phyloP scores from a whole-genome alignment of 2,329 filamentous ascomycete species.

The Lasiodiplodia sp. region DNA sequence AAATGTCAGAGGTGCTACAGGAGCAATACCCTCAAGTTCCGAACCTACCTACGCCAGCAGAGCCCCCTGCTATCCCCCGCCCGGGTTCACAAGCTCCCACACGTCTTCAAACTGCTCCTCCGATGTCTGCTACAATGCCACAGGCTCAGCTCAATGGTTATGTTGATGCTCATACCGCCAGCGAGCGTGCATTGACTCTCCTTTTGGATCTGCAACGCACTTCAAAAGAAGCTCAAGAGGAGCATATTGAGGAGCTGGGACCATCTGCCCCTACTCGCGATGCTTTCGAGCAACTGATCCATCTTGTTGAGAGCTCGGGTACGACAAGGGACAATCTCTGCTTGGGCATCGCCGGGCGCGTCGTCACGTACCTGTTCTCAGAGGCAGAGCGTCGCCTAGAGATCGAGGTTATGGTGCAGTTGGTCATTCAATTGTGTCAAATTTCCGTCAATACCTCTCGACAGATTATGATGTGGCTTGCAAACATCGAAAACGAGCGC shows the following conservation, averaged over 20 bases:
- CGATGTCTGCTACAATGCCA: slow-evolving; percentile 41
- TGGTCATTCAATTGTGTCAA: slow-evolving; percentile 68
- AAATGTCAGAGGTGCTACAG: slow-evolving; percentile 68
- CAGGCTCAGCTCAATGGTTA: slow-evolving; percentile 68
- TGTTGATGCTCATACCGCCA: slow-evolving; percentile 60
- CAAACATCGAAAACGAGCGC: slow-evolving; percentile 61
- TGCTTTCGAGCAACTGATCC: slow-evolving; percentile 64
- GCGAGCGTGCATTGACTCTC: slow-evolving; percentile 62
- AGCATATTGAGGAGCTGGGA: slow-evolving; percentile 64
- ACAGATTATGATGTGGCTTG: slow-evolving; percentile 59
- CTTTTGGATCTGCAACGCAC: slow-evolving; percentile 64
- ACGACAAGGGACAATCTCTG: slow-evolving; percentile 65
- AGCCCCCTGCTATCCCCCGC: slow-evolving; percentile 67
- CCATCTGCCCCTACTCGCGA: slow-evolving; percentile 63
- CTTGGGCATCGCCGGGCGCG: slow-evolving; percentile 62
- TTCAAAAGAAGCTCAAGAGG: slow-evolving; percentile 64
- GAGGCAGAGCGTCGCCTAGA: slow-evolving; percentile 64
- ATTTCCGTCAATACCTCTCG: slow-evolving; percentile 65
- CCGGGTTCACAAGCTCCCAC: slow-evolving; percentile 61
- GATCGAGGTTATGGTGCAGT: slow-evolving; percentile 68
- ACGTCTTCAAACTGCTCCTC: slow-evolving; percentile 48
- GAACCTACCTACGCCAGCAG: slow-evolving; percentile 68
- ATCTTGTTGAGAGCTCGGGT: slow-evolving; percentile 59
- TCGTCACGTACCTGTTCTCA: slow-evolving; percentile 64
- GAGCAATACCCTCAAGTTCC: slow-evolving; percentile 67